Conservation (phyloP, 2,329 filamentous ascomycete genomes). For the Thelonectria olida region DNA sequence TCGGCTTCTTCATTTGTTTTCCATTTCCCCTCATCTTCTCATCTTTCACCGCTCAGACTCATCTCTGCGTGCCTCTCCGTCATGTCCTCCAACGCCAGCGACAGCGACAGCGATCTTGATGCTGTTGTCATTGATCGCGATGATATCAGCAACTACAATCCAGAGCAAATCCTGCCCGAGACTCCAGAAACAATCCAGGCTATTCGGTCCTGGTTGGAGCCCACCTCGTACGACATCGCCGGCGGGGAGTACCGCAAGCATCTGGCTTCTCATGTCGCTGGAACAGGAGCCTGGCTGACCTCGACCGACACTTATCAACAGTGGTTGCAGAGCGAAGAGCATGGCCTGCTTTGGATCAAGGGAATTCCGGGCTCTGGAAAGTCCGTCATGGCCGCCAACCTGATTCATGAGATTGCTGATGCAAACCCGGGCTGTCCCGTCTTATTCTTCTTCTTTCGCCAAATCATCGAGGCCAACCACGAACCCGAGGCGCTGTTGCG, state of each 20-base stretch:
- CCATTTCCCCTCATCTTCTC: too few species aligned
- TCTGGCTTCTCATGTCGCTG: constrained; percentile 1
- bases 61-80: neutral
- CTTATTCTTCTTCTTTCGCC: constrained; percentile 51
- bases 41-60: neutral
- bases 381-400: constrained; percentile 44
- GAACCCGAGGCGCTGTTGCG: constrained; percentile 40
- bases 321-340: constrained; percentile 9
- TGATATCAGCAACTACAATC: constrained; percentile 45
- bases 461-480: constrained; percentile 49
- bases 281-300: constrained; percentile 13
- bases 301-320: constrained; percentile 1
- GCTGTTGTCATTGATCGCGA: constrained; percentile 38
- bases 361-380: constrained; percentile 52
- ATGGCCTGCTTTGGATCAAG: constrained; percentile 17
- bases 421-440: constrained; percentile 33
- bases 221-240: constrained; percentile 1
- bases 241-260: constrained; percentile 19
- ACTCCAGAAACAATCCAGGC: constrained; percentile 35
- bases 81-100: neutral
- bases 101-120: constrained; percentile 26
- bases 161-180: constrained; percentile 44
- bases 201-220: constrained; percentile 14
- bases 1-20: too few species aligned
- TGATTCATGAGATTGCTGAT: constrained; percentile 25